A percentile compares a stretch with the other conserved stretches of the same genome.
Evolutionary conservation across 2,329 filamentous ascomycete species (phyloP).

Genomic region (Penicillium capsulatum): DNA sequence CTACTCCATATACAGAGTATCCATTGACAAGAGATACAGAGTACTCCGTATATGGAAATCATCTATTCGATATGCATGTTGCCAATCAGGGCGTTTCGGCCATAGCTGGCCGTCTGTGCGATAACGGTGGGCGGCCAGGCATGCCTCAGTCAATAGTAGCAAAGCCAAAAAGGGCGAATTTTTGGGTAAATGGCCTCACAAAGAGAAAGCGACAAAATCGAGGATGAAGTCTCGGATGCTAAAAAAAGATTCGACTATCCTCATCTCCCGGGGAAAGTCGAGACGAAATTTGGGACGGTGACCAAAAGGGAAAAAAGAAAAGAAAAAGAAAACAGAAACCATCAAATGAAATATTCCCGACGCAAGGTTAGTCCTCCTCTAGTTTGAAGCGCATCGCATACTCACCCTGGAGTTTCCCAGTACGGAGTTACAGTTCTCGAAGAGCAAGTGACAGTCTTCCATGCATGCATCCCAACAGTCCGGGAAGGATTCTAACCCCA

Average conservation of each 20-base stretch:
- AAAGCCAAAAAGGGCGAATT: slow-evolving; percentile 6
- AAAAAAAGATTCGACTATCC: too few species aligned
- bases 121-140: slow-evolving; percentile 24
- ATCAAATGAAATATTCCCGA: not conserved
- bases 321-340: slow-evolving; percentile 1
- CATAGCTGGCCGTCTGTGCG: slow-evolving; percentile 25
- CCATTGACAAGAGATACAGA: too few species aligned
- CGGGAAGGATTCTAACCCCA: slow-evolving; percentile 6
- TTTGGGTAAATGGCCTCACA: too few species aligned
- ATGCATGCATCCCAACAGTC: slow-evolving; percentile 16
- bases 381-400: too few species aligned
- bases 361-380: slow-evolving; percentile 4
- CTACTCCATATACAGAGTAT: too few species aligned
- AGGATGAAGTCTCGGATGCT: too few species aligned
- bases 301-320: not conserved
- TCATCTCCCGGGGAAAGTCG: too few species aligned
- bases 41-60: too few species aligned
- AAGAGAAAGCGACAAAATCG: too few species aligned
- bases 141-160: slow-evolving; percentile 8
- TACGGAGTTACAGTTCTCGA: slow-evolving; percentile 15
- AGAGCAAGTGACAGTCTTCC: slow-evolving; percentile 25
- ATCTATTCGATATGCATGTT: too few species aligned
- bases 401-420: too few species aligned
- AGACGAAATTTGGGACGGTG: too few species aligned
- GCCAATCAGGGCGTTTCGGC: not conserved